These are phyloP conservation scores for Xylariaceae sp. DNA, from an alignment of 2,329 filamentous ascomycete genomes.

Conservation along the genomic window DNA sequence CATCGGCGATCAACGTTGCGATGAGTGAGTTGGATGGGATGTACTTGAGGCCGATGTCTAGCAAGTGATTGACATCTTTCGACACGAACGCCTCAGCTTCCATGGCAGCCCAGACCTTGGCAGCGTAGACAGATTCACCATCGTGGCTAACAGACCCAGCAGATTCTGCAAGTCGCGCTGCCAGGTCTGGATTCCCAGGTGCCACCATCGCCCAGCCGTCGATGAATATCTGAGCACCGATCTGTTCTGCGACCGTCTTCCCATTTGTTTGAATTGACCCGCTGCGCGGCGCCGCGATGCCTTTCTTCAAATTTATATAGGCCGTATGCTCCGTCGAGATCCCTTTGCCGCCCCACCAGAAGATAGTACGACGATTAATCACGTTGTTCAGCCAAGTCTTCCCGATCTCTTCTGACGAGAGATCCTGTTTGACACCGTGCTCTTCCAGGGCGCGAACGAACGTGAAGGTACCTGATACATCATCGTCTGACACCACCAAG, in stretches of 20 bases:
- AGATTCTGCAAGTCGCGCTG: constrained; percentile 36
- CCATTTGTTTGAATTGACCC: constrained; percentile 36
- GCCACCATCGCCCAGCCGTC: constrained; percentile 42
- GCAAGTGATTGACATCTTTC: constrained; percentile 37
- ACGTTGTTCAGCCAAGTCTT: constrained; percentile 40
- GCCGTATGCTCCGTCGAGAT: constrained; percentile 44
- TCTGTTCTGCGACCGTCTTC: constrained; percentile 40
- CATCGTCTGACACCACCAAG: constrained; percentile 39
- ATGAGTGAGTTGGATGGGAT: constrained; percentile 37
- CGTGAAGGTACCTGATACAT: constrained; percentile 40
- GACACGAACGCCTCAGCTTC: constrained; percentile 42
- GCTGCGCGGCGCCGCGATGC: constrained; percentile 39
- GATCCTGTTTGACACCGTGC: constrained; percentile 23
- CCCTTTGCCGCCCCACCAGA: constrained; percentile 45
- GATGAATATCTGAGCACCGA: constrained; percentile 45
- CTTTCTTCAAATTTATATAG: constrained; percentile 42
- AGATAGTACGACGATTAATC: constrained; percentile 36
- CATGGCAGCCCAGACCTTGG: constrained; percentile 44
- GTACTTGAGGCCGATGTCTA: constrained; percentile 35
- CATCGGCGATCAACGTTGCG: constrained; percentile 32
- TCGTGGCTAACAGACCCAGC: constrained; percentile 44
- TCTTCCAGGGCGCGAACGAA: constrained; percentile 42
- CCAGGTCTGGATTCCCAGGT: constrained; percentile 36
- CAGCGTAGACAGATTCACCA: constrained; percentile 42
- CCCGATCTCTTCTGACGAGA: constrained; percentile 30